Conservation (phyloP, 208 protist genomes). For the Crithidia acanthocephali region DNA sequence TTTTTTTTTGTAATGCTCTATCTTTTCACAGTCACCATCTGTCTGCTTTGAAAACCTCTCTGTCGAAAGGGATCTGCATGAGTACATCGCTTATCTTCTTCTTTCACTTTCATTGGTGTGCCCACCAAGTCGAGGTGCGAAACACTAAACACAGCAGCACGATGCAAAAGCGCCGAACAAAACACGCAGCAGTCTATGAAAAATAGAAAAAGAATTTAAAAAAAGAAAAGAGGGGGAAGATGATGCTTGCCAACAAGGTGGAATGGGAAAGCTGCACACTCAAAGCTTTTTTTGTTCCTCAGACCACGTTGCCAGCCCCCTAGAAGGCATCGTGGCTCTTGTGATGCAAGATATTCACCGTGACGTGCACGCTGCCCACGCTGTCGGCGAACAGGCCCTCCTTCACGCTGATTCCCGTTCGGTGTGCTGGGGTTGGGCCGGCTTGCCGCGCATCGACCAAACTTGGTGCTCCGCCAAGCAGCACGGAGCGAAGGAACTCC, state of each 20-base stretch:
- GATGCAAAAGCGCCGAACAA: no score
- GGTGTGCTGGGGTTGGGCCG: constrained; percentile 25
- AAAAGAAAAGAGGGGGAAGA: not conserved
- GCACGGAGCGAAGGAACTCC: constrained; percentile 57
- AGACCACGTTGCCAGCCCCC: not conserved
- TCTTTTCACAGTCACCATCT: no score
- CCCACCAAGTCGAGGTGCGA: no score
- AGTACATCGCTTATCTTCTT: no score
- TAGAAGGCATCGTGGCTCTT: constrained; percentile 6
- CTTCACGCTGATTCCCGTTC: constrained; percentile 47
- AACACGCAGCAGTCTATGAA: not conserved
- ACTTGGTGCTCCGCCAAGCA: constrained; percentile 67
- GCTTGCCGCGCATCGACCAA: constrained; percentile 57
- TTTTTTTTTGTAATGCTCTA: no score
- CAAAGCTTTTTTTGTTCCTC: no score
- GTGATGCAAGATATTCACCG: constrained; percentile 59
- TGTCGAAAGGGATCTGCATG: no score
- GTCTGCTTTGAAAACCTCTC: no score
- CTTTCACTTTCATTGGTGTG: no score
- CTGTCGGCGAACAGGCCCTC: constrained; percentile 52
- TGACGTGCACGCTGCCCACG: constrained; percentile 48
- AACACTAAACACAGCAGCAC: no score
- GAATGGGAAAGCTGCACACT: no score
- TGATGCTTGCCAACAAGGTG: no score
- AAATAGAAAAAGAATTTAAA: not conserved